A percentile compares a stretch with the other conserved stretches of the same genome.
Evolutionary conservation across 768 basidiomycete species (phyloP).

Genomic region (Amylocystis lapponica): DNA sequence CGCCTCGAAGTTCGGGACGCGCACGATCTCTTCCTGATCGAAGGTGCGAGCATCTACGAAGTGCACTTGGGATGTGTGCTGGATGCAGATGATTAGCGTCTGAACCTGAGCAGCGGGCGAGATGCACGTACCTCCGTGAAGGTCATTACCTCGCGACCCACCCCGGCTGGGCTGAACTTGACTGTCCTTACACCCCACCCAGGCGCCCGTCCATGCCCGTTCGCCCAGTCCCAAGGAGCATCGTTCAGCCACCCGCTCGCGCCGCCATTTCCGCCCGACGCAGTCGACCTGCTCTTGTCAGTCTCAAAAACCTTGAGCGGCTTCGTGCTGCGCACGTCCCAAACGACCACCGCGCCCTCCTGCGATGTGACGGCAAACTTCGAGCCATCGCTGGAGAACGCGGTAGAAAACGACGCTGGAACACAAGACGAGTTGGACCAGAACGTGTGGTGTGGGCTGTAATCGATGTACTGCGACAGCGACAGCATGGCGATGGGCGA

Average conservation of each 20-base stretch:
- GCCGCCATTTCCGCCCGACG: conserved; percentile 29
- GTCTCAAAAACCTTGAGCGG: conserved; percentile 68
- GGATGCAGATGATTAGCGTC: neutral
- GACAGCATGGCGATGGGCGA: conserved; percentile 61
- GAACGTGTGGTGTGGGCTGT: conserved; percentile 27
- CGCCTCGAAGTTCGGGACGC: conserved; percentile 40
- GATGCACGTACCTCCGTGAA: conserved; percentile 76
- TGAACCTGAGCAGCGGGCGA: no score
- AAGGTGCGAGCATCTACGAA: conserved; percentile 86
- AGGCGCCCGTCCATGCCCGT: conserved; percentile 47
- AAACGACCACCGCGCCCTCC: conserved; percentile 73
- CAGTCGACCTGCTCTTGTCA: conserved; percentile 29
- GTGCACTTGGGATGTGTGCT: conserved; percentile 83
- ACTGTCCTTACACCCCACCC: conserved; percentile 84
- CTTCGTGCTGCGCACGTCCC: conserved; percentile 74
- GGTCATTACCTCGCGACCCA: conserved; percentile 69
- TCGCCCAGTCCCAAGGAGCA: conserved; percentile 64
- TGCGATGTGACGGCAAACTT: conserved; percentile 85
- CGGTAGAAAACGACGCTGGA: conserved; percentile 73
- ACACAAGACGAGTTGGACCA: conserved; percentile 13
- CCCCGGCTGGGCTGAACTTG: conserved; percentile 71
- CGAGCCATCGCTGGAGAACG: conserved; percentile 68
- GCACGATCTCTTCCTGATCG: conserved; percentile 65
- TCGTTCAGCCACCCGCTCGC: conserved; percentile 53
- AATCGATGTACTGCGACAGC: conserved; percentile 46